Conservation (phyloP, 768 basidiomycete species). For the Suillus occidentalis region DNA sequence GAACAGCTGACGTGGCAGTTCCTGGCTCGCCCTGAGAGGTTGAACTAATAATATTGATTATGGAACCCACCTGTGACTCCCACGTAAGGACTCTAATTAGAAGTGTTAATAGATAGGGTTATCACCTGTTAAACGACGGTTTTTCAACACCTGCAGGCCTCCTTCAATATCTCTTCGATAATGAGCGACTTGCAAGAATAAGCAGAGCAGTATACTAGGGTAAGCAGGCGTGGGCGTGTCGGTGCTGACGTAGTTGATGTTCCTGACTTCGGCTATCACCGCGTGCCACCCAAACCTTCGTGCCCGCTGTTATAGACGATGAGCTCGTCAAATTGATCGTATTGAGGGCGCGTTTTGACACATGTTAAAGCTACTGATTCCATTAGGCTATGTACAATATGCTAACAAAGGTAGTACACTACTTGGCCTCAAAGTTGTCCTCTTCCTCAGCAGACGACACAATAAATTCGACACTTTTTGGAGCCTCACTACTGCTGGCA, state of each 20-base stretch:
- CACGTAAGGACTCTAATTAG: too few relatives aligned
- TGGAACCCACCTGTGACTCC: not conserved
- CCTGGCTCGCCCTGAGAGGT: not conserved
- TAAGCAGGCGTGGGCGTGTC: not conserved
- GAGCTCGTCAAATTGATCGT: conserved; percentile 1
- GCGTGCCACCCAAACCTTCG: not conserved
- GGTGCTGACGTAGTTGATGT: not conserved
- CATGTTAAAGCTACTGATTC: too few relatives aligned
- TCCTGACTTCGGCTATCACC: not conserved
- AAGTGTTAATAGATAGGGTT: too few relatives aligned
- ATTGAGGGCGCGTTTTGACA: not conserved
- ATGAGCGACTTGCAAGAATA: not conserved
- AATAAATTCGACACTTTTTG: too few relatives aligned
- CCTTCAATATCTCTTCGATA: too few relatives aligned
- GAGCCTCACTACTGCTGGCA: too few relatives aligned
- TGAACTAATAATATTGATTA: not conserved
- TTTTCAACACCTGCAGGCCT: too few relatives aligned
- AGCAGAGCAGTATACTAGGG: not conserved
- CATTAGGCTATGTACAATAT: not conserved
- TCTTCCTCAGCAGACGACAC: too few relatives aligned
- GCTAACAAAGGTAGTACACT: too few relatives aligned
- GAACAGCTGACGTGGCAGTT: not conserved
- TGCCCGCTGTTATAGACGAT: not conserved
- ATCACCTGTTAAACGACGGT: too few relatives aligned
- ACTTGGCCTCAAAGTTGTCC: too few relatives aligned